phyloP scores from a whole-genome alignment of 148 eudicot genomes.

The Limonium bicolor region DNA sequence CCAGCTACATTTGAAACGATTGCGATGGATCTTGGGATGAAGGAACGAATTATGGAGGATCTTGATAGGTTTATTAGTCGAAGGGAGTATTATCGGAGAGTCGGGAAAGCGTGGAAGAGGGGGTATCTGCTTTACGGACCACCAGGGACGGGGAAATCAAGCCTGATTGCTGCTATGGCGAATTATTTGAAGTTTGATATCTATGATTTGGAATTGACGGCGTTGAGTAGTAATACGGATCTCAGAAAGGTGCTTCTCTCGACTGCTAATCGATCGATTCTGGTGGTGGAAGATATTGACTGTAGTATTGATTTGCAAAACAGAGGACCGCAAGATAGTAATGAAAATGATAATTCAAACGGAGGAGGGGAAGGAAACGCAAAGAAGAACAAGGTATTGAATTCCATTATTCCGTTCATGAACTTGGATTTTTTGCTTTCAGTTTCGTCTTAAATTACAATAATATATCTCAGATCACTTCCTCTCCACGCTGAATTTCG shows the following conservation, averaged over 20 bases:
- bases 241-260: conserved; percentile 17
- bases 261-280: conserved; percentile 19
- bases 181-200: conserved; percentile 16
- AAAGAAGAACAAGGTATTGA: not conserved
- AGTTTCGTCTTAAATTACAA: too few species aligned
- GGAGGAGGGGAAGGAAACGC: not conserved
- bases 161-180: conserved; percentile 22
- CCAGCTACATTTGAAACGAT: conserved; percentile 2
- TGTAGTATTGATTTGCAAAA: conserved; percentile 15
- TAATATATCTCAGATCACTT: too few species aligned
- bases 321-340: not conserved
- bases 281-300: conserved; percentile 35
- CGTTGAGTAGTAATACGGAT: conserved; percentile 11
- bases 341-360: not conserved
- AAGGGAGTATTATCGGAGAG: conserved; percentile 7
- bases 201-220: conserved; percentile 27
- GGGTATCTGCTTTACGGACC: conserved; percentile 8
- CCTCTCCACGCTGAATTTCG: too few species aligned
- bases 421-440: too few species aligned
- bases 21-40: not conserved
- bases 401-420: too few species aligned
- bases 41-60: not conserved
- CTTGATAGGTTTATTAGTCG: conserved; percentile 3
- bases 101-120: conserved; percentile 5
- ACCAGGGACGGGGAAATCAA: conserved; percentile 15